Evolutionary conservation across 2,329 filamentous ascomycete genomes (phyloP).

Genomic region (Davidsoniella virescens): DNA sequence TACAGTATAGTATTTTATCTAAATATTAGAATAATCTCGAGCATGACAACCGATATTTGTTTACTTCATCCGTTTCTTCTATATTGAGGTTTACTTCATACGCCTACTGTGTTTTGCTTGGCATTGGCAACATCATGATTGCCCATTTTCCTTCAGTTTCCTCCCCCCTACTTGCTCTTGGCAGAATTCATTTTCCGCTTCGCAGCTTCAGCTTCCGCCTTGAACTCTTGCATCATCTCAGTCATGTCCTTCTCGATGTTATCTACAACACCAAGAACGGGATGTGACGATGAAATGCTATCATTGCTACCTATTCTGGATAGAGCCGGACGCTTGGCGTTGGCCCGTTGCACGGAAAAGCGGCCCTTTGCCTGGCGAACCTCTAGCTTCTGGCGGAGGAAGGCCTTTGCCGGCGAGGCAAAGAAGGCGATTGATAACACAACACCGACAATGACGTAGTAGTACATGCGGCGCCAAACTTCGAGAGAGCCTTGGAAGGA

Average conservation of each 20-base stretch:
- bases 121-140: not conserved
- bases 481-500: conserved; percentile 51
- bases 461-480: conserved; percentile 78
- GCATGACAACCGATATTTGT: too few species aligned
- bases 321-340: conserved; percentile 17
- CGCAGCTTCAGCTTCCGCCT: conserved; percentile 46
- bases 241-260: conserved; percentile 62
- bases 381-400: conserved; percentile 42
- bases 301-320: conserved; percentile 40
- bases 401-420: conserved; percentile 54
- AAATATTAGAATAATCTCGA: too few species aligned
- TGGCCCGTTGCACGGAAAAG: conserved; percentile 17
- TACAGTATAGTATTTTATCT: too few species aligned
- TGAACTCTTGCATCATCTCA: conserved; percentile 62
- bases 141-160: not conserved
- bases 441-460: conserved; percentile 62
- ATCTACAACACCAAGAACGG: conserved; percentile 60
- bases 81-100: not conserved
- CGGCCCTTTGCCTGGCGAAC: conserved; percentile 33
- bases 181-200: not conserved
- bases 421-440: conserved; percentile 56
- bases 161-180: not conserved
- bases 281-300: conserved; percentile 37
- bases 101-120: not conserved
- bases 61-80: not conserved